phyloP scores from a whole-genome alignment of 2,329 filamentous ascomycete genomes.

The Colletotrichum sp. region DNA sequence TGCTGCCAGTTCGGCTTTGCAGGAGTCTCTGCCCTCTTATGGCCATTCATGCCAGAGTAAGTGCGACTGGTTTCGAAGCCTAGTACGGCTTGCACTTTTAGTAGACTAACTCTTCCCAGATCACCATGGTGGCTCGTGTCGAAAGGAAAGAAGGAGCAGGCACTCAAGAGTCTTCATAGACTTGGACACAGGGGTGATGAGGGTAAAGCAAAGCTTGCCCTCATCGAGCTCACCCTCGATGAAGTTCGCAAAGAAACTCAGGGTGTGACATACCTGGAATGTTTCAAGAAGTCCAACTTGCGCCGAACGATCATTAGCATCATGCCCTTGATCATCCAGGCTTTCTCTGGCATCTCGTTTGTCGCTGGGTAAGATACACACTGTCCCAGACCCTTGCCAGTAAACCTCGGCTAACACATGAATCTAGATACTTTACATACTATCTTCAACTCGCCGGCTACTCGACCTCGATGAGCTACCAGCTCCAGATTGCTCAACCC shows the following conservation, averaged over 20 bases:
- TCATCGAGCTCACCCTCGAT: slow-evolving; percentile 35
- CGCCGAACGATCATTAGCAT: slow-evolving; percentile 45
- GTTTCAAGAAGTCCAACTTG: slow-evolving; percentile 42
- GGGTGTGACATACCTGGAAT: slow-evolving; percentile 42
- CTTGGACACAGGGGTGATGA: slow-evolving; percentile 32
- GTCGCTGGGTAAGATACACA: slow-evolving; percentile 31
- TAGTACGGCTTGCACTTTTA: not conserved
- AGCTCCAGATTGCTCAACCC: slow-evolving; percentile 43
- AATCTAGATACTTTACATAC: slow-evolving; percentile 34
- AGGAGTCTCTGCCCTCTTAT: slow-evolving; percentile 29
- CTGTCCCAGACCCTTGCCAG: slow-evolving; percentile 34
- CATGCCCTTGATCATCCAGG: slow-evolving; percentile 38
- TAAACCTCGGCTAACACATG: too few relatives aligned
- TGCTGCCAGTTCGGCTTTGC: slow-evolving; percentile 38
- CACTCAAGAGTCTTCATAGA: slow-evolving; percentile 35
- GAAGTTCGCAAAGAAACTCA: slow-evolving; percentile 37
- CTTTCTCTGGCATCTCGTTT: slow-evolving; percentile 40
- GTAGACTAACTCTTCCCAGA: not conserved
- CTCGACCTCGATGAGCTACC: slow-evolving; percentile 37
- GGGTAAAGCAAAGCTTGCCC: slow-evolving; percentile 32
- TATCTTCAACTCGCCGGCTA: slow-evolving; percentile 47
- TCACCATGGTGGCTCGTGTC: slow-evolving; percentile 45
- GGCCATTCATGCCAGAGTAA: slow-evolving; percentile 46
- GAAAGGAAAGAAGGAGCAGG: slow-evolving; percentile 36
- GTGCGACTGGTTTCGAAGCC: not conserved